Conservation (phyloP, 768 basidiomycete genomes). For the Mycena leptocephala region DNA sequence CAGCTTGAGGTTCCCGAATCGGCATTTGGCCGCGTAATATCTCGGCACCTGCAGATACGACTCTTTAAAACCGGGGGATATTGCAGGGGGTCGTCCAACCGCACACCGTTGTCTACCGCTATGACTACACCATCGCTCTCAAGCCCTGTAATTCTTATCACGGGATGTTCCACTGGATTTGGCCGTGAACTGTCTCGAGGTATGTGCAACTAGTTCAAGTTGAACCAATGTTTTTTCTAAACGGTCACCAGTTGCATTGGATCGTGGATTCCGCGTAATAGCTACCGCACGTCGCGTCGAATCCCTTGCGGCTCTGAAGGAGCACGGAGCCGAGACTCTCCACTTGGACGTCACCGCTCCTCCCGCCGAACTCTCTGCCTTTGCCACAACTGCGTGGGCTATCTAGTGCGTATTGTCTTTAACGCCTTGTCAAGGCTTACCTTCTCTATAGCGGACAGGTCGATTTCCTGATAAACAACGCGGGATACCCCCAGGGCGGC, state of each 20-base stretch:
- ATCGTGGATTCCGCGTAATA: slow-evolving; percentile 50
- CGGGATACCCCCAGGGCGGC: slow-evolving; percentile 45
- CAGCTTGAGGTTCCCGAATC: too few species aligned
- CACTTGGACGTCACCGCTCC: slow-evolving; percentile 47
- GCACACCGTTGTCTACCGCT: too few species aligned
- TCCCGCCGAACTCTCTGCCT: slow-evolving; percentile 32
- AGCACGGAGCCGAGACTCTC: slow-evolving; percentile 44
- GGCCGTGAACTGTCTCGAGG: slow-evolving; percentile 44
- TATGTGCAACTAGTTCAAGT: slow-evolving; percentile 14
- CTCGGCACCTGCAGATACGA: too few species aligned
- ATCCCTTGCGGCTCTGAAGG: slow-evolving; percentile 42
- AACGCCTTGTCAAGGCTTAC: slow-evolving; percentile 20
- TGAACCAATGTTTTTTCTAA: too few species aligned
- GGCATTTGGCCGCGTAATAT: too few species aligned
- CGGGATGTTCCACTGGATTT: too few species aligned
- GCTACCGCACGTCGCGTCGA: slow-evolving; percentile 46
- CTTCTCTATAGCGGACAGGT: slow-evolving; percentile 41
- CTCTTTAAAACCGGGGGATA: too few species aligned
- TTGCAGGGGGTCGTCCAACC: too few species aligned
- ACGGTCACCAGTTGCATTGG: slow-evolving; percentile 9
- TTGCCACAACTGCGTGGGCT: slow-evolving; percentile 42
- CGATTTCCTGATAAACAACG: slow-evolving; percentile 53
- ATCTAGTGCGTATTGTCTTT: too few species aligned
- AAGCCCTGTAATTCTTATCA: slow-evolving; percentile 44
- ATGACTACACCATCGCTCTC: too few species aligned